phyloP scores from a whole-genome alignment of 2,329 filamentous ascomycete species.

The Talaromyces sp. region DNA sequence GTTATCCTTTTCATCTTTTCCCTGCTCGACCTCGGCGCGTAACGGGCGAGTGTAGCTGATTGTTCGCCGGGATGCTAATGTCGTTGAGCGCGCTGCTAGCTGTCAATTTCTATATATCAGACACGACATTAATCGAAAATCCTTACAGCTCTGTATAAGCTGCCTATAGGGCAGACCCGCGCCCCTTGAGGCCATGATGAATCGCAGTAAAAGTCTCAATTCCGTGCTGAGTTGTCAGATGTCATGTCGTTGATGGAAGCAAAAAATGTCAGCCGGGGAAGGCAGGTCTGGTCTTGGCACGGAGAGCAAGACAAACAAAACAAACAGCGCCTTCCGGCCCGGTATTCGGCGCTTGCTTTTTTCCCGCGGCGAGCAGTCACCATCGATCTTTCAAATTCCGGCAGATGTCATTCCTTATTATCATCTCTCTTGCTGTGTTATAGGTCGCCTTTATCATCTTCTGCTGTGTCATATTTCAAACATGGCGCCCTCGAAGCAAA shows the following conservation, averaged over 20 bases:
- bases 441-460: too few relatives aligned
- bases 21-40: constrained; percentile 26
- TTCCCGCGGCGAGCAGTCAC: constrained; percentile 1
- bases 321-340: not conserved
- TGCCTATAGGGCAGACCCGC: constrained; percentile 34
- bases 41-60: constrained; percentile 29
- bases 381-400: not conserved
- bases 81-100: constrained; percentile 27
- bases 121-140: not conserved
- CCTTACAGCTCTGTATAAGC: constrained; percentile 35
- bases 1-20: constrained; percentile 16
- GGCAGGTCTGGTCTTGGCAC: constrained; percentile 5
- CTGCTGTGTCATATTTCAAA: not conserved
- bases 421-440: not conserved
- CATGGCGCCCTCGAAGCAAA: constrained; percentile 41
- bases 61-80: constrained; percentile 34
- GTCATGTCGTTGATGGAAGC: not conserved
- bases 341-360: constrained; percentile 1
- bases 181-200: constrained; percentile 37
- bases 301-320: not conserved
- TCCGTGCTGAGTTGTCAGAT: not conserved
- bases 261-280: constrained; percentile 2
- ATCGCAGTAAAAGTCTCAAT: not conserved
- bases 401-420: not conserved
- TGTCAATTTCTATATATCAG: constrained; percentile 4